phyloP scores from a whole-genome alignment of 306 rosid genomes.

The Lathyrus aphaca region DNA sequence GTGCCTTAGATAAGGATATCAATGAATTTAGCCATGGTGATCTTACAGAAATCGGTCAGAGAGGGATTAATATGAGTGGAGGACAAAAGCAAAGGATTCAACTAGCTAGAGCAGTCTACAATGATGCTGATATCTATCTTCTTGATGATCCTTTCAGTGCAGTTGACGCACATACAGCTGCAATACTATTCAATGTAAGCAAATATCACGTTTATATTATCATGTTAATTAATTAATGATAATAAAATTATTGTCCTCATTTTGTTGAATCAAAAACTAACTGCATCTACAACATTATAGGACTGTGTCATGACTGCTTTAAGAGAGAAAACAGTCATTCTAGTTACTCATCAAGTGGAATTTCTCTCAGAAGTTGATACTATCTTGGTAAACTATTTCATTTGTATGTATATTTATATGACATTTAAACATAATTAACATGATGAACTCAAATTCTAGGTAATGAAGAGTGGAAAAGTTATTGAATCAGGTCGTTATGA shows the following conservation, averaged over 20 bases:
- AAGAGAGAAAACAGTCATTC: constrained; percentile 64
- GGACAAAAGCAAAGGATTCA: constrained; percentile 92
- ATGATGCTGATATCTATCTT: constrained; percentile 76
- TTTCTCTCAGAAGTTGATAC: constrained; percentile 68
- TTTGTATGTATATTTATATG: neutral
- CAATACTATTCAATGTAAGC: constrained; percentile 65
- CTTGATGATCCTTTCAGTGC: constrained; percentile 86
- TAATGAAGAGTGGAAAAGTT: constrained; percentile 63
- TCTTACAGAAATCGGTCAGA: constrained; percentile 85
- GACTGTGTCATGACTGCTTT: constrained; percentile 75
- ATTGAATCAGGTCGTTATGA: constrained; percentile 73
- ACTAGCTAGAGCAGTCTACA: constrained; percentile 79
- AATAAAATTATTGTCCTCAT: too few species aligned
- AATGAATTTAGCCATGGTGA: constrained; percentile 69
- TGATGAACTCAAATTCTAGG: constrained; percentile 50
- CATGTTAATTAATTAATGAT: neutral
- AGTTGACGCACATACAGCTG: constrained; percentile 80
- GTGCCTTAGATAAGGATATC: constrained; percentile 75
- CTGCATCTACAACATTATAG: constrained; percentile 44
- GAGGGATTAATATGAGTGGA: constrained; percentile 91
- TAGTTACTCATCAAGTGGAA: constrained; percentile 89
- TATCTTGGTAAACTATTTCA: constrained; percentile 54
- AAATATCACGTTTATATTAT: neutral
- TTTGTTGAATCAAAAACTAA: too few species aligned
- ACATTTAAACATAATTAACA: neutral